Base-by-base conservation (phyloP, 176 grass and related monocot genomes). In the Oryza brachyantha region DNA sequence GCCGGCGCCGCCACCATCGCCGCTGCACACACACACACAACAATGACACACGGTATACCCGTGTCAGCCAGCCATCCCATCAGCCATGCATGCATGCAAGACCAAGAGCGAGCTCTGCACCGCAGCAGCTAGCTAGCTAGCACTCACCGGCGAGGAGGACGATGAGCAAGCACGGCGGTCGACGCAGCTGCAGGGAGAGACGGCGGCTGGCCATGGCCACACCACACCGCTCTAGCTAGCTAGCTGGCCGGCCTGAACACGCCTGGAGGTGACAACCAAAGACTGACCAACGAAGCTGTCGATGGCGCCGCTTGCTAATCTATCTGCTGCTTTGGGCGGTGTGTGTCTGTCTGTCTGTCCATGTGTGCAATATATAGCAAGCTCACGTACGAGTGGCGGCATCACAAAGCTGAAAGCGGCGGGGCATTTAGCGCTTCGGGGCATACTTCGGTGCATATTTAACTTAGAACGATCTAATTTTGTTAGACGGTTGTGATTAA, bases 131-230 rank as follows among this genome's bases (percentile, higher is more conserved):
- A n/a, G n/a, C n/a, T n/a, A n/a, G n/a, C n/a, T n/a, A n/a, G n/a
- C 27, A 1, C 31, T 88, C 37, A 84, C 86, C 21, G 70, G 81
- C 13, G 77, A 85, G 28, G 19, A 83, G 10, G 37, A 89, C 1
- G 36, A 89, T 35, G 42, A 76, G 65, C 41, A 59, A 16, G n/a
- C 63, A 34, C 29, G 5, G 38, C 21, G 48, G n/a, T n/a, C n/a
- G 48, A 21, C 17, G 48, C 48, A 21, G 48, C 36, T 19, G 66
- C 17, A 40, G 29, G 59, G 57, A 12, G 38, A 35, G 14, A 8
- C 26, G n/a, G 12, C 26, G 7, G 74, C 42, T 34, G 17, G 25
- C 66, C 48, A 52, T 52, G 48, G 7, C 5, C 48, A 52, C 39
- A 11, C 48, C 48, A n/a, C n/a, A n/a, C n/a, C n/a, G n/a, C n/a